Evolutionary conservation across 163 green algal species (phyloP), one percentile per base, ranked within the genome.

Genomic region (Coccomyxa subellipsoidea): DNA sequence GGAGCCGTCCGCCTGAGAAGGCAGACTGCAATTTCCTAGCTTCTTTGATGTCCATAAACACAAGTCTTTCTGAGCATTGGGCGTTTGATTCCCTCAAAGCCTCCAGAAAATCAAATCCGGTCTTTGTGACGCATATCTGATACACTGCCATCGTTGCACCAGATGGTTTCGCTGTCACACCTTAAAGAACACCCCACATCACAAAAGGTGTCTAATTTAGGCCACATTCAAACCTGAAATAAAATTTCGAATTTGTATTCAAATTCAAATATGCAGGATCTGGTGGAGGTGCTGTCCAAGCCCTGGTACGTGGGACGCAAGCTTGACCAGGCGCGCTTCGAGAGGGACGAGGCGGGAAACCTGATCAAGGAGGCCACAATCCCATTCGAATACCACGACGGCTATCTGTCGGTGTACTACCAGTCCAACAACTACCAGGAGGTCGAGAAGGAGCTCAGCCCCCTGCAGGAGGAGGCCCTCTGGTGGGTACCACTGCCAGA

Each of bases 391-490:
- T 87, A 87, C 80, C 84, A 87, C 36, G 80, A 84, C 38, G 84
- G 84, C 69, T 87, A 87, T 80, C 84, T 87, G 35, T 78, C 73
- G 35, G 66, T 82, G 5, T 47, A 87, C 2, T 87, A 81, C 38
- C 18, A 71, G 6, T 35, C 34, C 21, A 47, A 53, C 18, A 84
- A 88, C 35, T 88, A 80, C 72, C 72, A 81, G 25, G 84, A 79
- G 27, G 76, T 84, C 35, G 21, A 88, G 36, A 34, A 75, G 29
- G 29, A 75, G 66, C 71, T 88, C 40, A 82, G 47, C 21, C 77
- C 80, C 39, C 47, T 84, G 70, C 81, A 85, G 69, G 54, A 85
- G 54, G 80, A 88, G 84, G 81, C 84, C 38, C 53, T 87, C 80
- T 85, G 72, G 81, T 81, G 27, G 29, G 80, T 6, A 29, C 38